Conservation (phyloP, 176 grass and related monocot species). For the Zizania latifolia region DNA sequence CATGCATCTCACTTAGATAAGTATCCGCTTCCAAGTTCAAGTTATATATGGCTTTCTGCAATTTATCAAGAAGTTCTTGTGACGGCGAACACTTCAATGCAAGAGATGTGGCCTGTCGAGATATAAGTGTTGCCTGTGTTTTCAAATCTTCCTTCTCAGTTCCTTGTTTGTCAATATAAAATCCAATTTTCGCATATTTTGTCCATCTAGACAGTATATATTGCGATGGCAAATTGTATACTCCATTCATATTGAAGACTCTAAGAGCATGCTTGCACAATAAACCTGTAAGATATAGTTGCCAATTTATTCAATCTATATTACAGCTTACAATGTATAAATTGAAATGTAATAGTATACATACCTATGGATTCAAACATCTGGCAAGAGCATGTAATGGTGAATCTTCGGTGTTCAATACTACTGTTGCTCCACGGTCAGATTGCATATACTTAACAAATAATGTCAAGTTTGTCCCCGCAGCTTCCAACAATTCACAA, state of each 20-base stretch:
- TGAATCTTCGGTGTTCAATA: background rate
- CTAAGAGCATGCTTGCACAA: too few relatives aligned
- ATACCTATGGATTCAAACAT: slow-evolving; percentile 31
- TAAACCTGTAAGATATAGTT: too few relatives aligned
- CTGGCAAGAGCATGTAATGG: slow-evolving; percentile 34
- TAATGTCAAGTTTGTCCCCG: slow-evolving; percentile 30
- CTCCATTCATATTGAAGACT: too few relatives aligned
- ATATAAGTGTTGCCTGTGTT: too few relatives aligned
- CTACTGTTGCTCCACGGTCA: slow-evolving; percentile 14
- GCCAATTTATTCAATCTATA: too few relatives aligned
- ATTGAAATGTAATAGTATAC: background rate
- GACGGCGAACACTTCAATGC: background rate
- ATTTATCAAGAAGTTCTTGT: background rate
- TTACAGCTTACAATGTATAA: too few relatives aligned
- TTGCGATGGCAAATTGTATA: too few relatives aligned
- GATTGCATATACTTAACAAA: background rate
- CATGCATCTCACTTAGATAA: background rate
- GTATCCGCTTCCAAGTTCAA: background rate
- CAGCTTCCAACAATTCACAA: slow-evolving; percentile 34
- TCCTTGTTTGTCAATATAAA: too few relatives aligned
- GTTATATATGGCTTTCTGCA: background rate
- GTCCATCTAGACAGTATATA: too few relatives aligned
- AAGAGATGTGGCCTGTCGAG: too few relatives aligned
- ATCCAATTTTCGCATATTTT: too few relatives aligned
- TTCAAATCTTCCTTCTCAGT: too few relatives aligned